Base-by-base conservation (phyloP, 2,329 filamentous ascomycete species). In the Pestalotiopsis sp. region DNA sequence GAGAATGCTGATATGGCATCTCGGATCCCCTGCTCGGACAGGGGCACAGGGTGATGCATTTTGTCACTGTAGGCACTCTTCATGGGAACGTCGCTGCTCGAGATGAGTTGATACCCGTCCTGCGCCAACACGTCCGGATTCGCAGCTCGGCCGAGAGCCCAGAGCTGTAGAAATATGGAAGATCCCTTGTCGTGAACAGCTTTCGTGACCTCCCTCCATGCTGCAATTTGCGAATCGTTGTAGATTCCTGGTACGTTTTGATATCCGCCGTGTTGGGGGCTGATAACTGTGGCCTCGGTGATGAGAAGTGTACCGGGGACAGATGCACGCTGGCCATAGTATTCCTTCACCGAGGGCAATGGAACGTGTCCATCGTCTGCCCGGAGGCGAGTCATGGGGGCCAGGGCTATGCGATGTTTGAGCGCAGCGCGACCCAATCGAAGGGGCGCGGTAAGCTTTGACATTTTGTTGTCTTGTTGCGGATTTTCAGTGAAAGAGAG, bases 121-220 rank as follows among this genome's bases (percentile, higher is more conserved):
- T 52, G 45, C 1, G 45, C 45, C 0, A 52, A 7, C 0, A 52
- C 7, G 17, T 20, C 45, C 20, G 45, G 45, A 9, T 52, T 52
- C 0, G 86, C 86, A 2, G 84, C 83, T 3, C 91, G 85, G 4
- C 91, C 90, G 4, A 88, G 80, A 0, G 84, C 85, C 83, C 88
- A 92, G 0, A 93, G 81, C 75, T 93, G 91, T 2, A 84, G 77
- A 78, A 83, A 91, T 65, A 92, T 89, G 74, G 83, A 85, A 49
- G 82, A 83, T 31, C 86, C 86, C 74, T 88, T 87, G 41, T 80
- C 80, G 77, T 91, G 89, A 2, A 91, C 88, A 2, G 83, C 85
- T 66, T 87, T 83, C 2, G 86, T 88, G 67, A 91, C 79, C 52
- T 82, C 78, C 68, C 83, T 85, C 89, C 89, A 91, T 0, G 80